Base-by-base conservation (phyloP, 2,329 filamentous ascomycete species). In the Metarhizium sp. region DNA sequence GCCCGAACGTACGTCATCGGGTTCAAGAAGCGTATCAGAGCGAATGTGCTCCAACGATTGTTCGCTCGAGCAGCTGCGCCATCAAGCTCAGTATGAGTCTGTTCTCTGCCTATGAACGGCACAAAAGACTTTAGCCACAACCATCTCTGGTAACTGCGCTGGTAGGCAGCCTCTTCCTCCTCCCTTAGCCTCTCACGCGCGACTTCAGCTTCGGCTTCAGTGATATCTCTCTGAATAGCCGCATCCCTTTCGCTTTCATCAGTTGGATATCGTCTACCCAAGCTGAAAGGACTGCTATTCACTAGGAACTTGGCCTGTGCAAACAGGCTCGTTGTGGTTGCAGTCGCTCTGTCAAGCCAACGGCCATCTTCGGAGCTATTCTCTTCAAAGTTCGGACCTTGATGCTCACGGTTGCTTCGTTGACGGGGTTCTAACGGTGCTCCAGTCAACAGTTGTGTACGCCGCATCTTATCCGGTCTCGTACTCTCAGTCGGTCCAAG, bases 1-100 rank as follows among this genome's bases (percentile, higher is more conserved):
- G 60, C 58, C 18, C 63, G 54, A 1, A 70, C 6, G 34, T 71
- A 71, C 5, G 66, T 69, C 55, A 63, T 59, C 0, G 69, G 70
- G 32, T 69, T 63, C 4, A 69, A 50, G 2, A 70, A 57, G 18
- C 61, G 61, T 58, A 61, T 61, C 60, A 64, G 66, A n/a, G 55
- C 5, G 64, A 40, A 13, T 6, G 20, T 13, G 20, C 13, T n/a
- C 42, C 42, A 16, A 48, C 45, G 45, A 14, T n/a, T 30, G 20
- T 8, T 29, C 20, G 6, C 25, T 13, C 3, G 7, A 48, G 20
- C 25, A 13, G 45, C 25, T 2, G 13, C 8, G 25, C 25, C 48
- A 14, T 14, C 36, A 11, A 20, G 2, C 42, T 52, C 25, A 25
- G 25, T 25, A 25, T 25, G 10, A 2, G 10, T 1, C 38, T 30